These are phyloP conservation scores for Cadophora sp. DNA, from an alignment of 2,329 filamentous ascomycete species.

Conservation along the genomic window DNA sequence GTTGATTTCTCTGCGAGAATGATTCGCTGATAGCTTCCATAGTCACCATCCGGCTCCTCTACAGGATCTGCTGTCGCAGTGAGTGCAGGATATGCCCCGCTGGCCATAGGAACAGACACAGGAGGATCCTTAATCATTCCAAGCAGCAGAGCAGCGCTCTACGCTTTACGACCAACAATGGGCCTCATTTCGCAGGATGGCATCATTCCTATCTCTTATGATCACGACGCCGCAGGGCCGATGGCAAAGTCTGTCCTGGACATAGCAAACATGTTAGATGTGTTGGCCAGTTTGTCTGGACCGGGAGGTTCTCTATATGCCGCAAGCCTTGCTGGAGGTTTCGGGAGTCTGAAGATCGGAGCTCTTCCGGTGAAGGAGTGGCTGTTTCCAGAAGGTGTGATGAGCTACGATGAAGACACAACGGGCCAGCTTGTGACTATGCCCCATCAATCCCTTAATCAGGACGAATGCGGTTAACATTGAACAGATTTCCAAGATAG, in stretches of 20 bases:
- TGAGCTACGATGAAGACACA: background rate
- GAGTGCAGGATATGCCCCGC: background rate
- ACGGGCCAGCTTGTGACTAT: background rate
- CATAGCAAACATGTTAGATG: background rate
- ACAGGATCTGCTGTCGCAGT: background rate
- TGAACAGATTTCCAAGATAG: too few relatives aligned
- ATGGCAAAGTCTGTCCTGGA: background rate
- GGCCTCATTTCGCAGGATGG: background rate
- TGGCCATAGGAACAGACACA: background rate
- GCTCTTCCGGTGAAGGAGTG: background rate
- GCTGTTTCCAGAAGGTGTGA: background rate
- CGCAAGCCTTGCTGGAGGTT: background rate
- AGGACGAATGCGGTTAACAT: too few relatives aligned
- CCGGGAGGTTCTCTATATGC: too few relatives aligned
- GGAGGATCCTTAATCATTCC: background rate
- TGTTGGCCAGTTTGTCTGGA: too few relatives aligned
- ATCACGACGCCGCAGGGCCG: background rate
- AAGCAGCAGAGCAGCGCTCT: background rate
- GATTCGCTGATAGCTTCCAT: too few relatives aligned
- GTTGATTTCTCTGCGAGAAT: background rate
- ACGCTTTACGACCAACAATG: background rate
- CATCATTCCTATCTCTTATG: background rate
- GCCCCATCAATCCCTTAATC: background rate
- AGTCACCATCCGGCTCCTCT: background rate
- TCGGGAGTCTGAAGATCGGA: background rate